Conservation (phyloP, 768 basidiomycete species). For the Tylopilus sp. region DNA sequence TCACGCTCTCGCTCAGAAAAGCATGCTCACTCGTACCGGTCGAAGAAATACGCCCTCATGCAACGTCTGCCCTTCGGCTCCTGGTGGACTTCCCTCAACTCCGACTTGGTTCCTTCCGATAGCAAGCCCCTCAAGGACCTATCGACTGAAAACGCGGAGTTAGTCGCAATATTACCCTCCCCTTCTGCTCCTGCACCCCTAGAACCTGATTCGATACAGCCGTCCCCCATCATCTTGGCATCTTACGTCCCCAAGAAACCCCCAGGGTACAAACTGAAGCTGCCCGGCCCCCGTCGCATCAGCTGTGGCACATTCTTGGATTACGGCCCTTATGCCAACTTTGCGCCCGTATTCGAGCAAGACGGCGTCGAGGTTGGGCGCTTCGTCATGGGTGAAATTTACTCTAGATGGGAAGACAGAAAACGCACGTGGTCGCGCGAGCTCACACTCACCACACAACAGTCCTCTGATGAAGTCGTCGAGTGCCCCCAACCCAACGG, state of each 20-base stretch:
- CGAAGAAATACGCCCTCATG: constrained; percentile 70
- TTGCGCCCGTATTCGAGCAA: constrained; percentile 78
- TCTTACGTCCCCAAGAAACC: constrained; percentile 50
- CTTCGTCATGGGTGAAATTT: constrained; percentile 53
- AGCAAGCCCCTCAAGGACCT: constrained; percentile 46
- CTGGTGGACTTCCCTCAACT: constrained; percentile 74
- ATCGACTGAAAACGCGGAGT: constrained; percentile 65
- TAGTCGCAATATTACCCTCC: constrained; percentile 69
- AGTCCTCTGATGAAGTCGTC: background rate
- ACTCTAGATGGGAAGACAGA: constrained; percentile 50
- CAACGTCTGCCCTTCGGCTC: constrained; percentile 75
- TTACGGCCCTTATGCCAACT: constrained; percentile 71
- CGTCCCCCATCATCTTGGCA: constrained; percentile 46
- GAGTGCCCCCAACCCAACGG: constrained; percentile 12
- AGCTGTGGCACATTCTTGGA: constrained; percentile 71
- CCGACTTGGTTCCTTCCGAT: constrained; percentile 37
- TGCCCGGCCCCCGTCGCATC: constrained; percentile 51
- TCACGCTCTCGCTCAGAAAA: constrained; percentile 21
- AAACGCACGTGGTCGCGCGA: constrained; percentile 30
- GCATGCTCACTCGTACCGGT: constrained; percentile 27
- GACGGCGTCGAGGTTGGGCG: constrained; percentile 71
- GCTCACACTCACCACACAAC: constrained; percentile 6
- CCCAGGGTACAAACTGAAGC: constrained; percentile 37
- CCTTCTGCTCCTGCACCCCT: constrained; percentile 38
- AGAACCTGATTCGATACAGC: constrained; percentile 24